Evolutionary conservation across 257 asterid species (phyloP), one percentile per base, ranked within the genome.

Genomic region (Nicotiana otophora): DNA sequence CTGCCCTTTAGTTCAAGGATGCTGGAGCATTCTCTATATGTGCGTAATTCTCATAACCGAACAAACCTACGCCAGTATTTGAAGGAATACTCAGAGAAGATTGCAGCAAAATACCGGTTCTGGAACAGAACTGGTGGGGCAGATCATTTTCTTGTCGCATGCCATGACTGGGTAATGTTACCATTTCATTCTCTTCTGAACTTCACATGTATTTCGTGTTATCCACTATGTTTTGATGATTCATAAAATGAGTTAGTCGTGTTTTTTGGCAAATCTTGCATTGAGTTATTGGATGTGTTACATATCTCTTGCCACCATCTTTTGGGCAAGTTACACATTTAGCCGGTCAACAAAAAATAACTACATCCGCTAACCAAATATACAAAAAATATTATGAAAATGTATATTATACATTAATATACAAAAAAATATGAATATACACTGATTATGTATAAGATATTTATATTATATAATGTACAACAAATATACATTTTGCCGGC

Each of bases 121-220:
- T 95, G 97, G 97, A 95, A 93, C 87, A 89, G 98, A 91, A 95
- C 98, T 28, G 94, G 97, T 15, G 98, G 98, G 60, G 94, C 97
- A 2, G 97, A 95, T 85, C 98, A 95, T 88, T 92, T 95, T 89
- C 98, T 95, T 60, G 98, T 91, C 76, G 98, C 98, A 72, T 93
- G 98, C 88, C 98, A 95, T 83, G 98, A 93, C 82, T 95, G 98
- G 98, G 98, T 95, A 92, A 84, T 81, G 55, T 82, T 53, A 69
- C 15, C n/a, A 42, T n/a, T 64, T 9, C 30, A n/a, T 26, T 60
- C 72, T 69, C 75, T 31, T 76, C 6, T 65, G 60, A 65, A 36
- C 75, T 74, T 76, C 74, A 5, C 70, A 10, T 19, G 30, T 31
- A 54, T 28, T 70, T 58, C 20, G 23, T 5, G 30, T 69, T 72